Conservation (phyloP, 805 yeast genomes). For the Yamadazyma ubonensis region DNA sequence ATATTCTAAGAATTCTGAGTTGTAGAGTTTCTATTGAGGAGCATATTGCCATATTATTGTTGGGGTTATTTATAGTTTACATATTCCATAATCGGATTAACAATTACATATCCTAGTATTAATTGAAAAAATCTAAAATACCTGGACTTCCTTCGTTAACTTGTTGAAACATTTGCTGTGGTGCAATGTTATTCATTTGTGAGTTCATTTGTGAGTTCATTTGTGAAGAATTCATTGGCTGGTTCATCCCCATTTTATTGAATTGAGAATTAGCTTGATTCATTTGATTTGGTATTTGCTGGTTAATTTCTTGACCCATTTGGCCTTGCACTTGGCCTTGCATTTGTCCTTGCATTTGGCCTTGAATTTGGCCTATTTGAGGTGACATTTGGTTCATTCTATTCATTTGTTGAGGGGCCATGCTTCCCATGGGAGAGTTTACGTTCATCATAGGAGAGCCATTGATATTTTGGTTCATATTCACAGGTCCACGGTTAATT, state of each 20-base stretch:
- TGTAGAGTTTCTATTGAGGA: no score
- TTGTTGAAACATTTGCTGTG: conserved; percentile 40
- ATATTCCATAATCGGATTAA: no score
- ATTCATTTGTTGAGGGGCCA: conserved; percentile 10
- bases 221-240: background rate
- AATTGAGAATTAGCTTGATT: conserved; percentile 21
- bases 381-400: background rate
- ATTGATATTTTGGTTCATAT: background rate
- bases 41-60: no score
- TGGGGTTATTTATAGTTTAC: no score
- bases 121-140: conserved; percentile 30
- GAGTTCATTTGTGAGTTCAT: conserved; percentile 2
- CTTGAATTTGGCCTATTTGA: conserved; percentile 7
- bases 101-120: conserved; percentile 7
- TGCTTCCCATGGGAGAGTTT: conserved; percentile 8
- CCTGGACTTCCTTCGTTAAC: conserved; percentile 14
- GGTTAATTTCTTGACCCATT: conserved; percentile 40
- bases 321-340: conserved; percentile 9
- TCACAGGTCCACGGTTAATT: background rate
- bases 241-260: background rate
- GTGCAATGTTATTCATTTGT: conserved; percentile 24
- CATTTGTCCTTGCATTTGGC: conserved; percentile 10
- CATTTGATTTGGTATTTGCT: conserved; percentile 12
- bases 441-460: conserved; percentile 1
- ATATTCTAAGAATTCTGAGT: conserved; percentile 3